Conservation (phyloP, 768 basidiomycete species). For the Suillus subalutaceus region DNA sequence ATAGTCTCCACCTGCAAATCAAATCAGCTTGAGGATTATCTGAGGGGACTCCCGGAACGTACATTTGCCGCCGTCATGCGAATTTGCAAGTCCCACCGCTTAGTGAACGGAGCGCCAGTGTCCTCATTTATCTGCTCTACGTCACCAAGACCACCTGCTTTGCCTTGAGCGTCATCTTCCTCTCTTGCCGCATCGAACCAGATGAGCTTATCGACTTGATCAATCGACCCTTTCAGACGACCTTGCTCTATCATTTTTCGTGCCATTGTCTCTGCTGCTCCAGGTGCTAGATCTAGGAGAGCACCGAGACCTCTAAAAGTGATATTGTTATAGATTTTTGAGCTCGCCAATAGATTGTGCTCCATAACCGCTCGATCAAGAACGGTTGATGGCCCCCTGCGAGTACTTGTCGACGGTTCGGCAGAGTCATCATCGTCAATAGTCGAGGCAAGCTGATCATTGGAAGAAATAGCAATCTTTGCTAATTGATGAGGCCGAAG, state of each 20-base stretch:
- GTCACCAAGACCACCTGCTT: slow-evolving; percentile 91
- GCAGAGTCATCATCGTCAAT: slow-evolving; percentile 57
- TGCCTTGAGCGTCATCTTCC: slow-evolving; percentile 91
- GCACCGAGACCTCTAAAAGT: slow-evolving; percentile 93
- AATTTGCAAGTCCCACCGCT: slow-evolving; percentile 96
- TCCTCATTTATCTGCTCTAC: slow-evolving; percentile 85
- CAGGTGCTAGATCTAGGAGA: slow-evolving; percentile 85
- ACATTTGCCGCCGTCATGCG: slow-evolving; percentile 87
- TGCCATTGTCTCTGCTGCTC: slow-evolving; percentile 96
- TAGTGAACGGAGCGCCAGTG: slow-evolving; percentile 87
- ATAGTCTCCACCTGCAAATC: slow-evolving; percentile 74
- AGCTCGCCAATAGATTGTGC: slow-evolving; percentile 95
- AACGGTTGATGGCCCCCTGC: slow-evolving; percentile 93
- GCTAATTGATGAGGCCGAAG: slow-evolving; percentile 94
- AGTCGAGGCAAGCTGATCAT: slow-evolving; percentile 75
- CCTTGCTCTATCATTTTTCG: slow-evolving; percentile 99
- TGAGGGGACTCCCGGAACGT: slow-evolving; percentile 26
- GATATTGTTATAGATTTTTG: slow-evolving; percentile 97
- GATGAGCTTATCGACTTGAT: slow-evolving; percentile 93
- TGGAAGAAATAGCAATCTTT: slow-evolving; percentile 82
- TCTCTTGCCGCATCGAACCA: slow-evolving; percentile 89
- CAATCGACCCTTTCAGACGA: slow-evolving; percentile 88
- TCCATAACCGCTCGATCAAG: slow-evolving; percentile 98
- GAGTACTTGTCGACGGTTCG: slow-evolving; percentile 66
- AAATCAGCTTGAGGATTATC: slow-evolving; percentile 9